Evolutionary conservation across 2,329 filamentous ascomycete species (phyloP).

Genomic region (Exophiala oligosperma): DNA sequence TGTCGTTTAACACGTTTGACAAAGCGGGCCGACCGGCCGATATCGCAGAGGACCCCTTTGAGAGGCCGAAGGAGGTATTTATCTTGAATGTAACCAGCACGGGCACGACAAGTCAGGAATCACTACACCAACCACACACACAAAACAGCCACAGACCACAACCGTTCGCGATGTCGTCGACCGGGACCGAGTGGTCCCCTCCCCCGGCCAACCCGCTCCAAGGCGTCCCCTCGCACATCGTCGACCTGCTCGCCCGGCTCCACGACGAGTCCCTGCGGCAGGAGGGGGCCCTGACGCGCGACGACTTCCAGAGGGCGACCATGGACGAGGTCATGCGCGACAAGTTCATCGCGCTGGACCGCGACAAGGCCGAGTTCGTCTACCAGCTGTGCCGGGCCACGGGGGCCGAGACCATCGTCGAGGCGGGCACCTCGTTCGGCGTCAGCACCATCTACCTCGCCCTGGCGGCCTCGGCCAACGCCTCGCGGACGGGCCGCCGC

Average conservation of each 20-base stretch:
- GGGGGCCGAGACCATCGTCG: constrained; percentile 37
- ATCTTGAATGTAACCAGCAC: too few relatives aligned
- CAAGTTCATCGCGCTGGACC: constrained; percentile 43
- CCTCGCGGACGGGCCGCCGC: constrained; percentile 23
- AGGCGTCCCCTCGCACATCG: not conserved
- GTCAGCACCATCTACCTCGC: constrained; percentile 46
- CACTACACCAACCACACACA: too few relatives aligned
- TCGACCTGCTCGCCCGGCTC: not conserved
- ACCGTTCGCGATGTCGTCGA: too few relatives aligned
- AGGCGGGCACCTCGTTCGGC: constrained; percentile 44
- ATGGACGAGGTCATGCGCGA: constrained; percentile 31
- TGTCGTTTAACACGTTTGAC: too few relatives aligned
- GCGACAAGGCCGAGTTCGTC: constrained; percentile 41
- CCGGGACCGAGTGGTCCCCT: too few relatives aligned
- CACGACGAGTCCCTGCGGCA: not conserved
- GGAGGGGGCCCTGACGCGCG: not conserved
- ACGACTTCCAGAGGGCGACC: not conserved
- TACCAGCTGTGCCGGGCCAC: constrained; percentile 37
- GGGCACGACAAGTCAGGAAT: too few relatives aligned
- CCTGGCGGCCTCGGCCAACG: constrained; percentile 33
- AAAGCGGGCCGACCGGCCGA: too few relatives aligned
- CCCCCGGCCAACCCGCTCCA: not conserved
- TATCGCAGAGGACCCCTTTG: too few relatives aligned
- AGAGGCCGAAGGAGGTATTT: too few relatives aligned
- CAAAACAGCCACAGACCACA: too few relatives aligned